Conservation (phyloP, 805 yeast genomes). For the Tetrapisispora phaffii region DNA sequence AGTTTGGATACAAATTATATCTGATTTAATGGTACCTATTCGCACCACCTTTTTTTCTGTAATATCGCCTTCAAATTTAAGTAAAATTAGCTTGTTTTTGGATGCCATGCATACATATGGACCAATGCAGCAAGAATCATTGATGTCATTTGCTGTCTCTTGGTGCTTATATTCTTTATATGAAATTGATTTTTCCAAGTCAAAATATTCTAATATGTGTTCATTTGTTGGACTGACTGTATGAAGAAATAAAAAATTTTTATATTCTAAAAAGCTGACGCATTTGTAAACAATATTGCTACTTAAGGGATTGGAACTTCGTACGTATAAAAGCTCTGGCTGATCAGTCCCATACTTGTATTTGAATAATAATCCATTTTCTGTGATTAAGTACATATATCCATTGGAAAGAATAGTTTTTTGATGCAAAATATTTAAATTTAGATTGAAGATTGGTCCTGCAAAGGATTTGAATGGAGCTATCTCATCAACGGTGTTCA, state of each 20-base stretch:
- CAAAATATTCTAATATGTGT: not conserved
- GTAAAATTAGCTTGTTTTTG: not conserved
- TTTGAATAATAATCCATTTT: not conserved
- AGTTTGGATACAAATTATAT: not conserved
- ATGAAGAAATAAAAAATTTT: not conserved
- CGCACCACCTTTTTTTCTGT: not conserved
- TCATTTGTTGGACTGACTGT: not conserved
- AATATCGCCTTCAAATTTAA: not conserved
- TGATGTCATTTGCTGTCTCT: not conserved
- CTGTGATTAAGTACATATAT: not conserved
- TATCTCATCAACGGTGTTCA: not conserved
- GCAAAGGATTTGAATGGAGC: not conserved
- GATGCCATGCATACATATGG: not conserved
- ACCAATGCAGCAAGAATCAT: not conserved
- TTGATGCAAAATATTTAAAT: not conserved
- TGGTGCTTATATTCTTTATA: not conserved
- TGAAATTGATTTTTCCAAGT: not conserved
- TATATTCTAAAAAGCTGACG: not conserved
- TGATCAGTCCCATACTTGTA: not conserved
- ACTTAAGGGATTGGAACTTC: not conserved
- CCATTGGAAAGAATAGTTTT: not conserved
- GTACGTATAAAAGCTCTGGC: not conserved
- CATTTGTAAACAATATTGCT: not conserved
- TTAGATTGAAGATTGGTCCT: not conserved
- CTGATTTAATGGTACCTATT: not conserved